Evolutionary conservation across 108 stramenopile genomes (phyloP), one percentile per base, ranked within the genome.

Genomic region (Pseudonitzschia multiseries): DNA sequence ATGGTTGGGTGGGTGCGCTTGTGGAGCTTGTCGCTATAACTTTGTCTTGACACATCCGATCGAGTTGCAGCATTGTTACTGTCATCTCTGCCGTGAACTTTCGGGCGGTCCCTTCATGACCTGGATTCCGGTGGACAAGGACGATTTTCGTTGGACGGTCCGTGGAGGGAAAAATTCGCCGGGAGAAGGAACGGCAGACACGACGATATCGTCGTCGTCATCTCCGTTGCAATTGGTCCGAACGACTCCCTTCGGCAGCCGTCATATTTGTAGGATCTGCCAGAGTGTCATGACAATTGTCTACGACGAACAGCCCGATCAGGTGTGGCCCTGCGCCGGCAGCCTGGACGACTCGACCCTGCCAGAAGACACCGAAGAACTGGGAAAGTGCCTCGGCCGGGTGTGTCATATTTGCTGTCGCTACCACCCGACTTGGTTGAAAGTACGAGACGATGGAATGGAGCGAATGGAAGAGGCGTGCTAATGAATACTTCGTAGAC

Each of bases 51-150:
- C 42, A 8, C 26, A 52, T 59, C 53, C 78, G 2, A 70, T 68
- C 5, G 77, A 82, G 64, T 26, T 82, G 29, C 81, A 82, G 32
- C 77, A 82, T 66, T 82, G 81, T 44, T 82, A 82, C 60, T 82
- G 81, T 48, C 57, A 59, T 22, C 51, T 82, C 8, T 82, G 81
- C 64, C 69, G 81, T 18, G 56, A 74, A 68, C 56, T 78, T 14
- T 82, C 77, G 21, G 81, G 81, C 4, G 48, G 79, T 50, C 65
- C 79, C 0, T 83, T 60, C 62, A 69, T 63, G 54, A 79, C 70
- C 50, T 83, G 82, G 82, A 65, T 79, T 52, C 78, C 78, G 17
- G 46, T 79, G 10, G 67, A 70, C 14, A 74, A 74, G n/a, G 22
- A 44, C 28, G 36, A 74, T 56, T 62, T 82, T 26, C 40, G 53